phyloP scores from a whole-genome alignment of 768 basidiomycete genomes.

The Leccinum barrowsii region DNA sequence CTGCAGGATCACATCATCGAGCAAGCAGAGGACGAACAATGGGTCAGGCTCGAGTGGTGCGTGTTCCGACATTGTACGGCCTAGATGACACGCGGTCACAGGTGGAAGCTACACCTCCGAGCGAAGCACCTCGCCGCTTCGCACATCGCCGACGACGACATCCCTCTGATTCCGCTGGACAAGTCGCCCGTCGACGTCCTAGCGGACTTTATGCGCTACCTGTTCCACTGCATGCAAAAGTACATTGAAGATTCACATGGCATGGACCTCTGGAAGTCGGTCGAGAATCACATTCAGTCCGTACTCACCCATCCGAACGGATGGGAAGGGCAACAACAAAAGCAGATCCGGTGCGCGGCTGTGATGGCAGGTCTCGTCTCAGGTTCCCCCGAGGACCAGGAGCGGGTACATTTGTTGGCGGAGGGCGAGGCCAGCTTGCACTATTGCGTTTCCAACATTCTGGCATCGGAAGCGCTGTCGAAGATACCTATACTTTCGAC shows the following conservation, averaged over 20 bases:
- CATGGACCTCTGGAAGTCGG: slow-evolving; percentile 40
- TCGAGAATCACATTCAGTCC: slow-evolving; percentile 43
- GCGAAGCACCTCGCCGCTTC: slow-evolving; percentile 36
- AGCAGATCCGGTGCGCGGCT: slow-evolving; percentile 52
- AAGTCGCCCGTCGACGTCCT: slow-evolving; percentile 43
- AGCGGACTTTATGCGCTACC: slow-evolving; percentile 45
- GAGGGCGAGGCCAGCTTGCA: slow-evolving; percentile 64
- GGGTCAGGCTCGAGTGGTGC: slow-evolving; percentile 46
- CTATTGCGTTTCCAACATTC: slow-evolving; percentile 48
- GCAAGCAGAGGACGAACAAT: slow-evolving; percentile 41
- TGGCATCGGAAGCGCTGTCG: slow-evolving; percentile 33
- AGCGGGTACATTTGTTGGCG: slow-evolving; percentile 53
- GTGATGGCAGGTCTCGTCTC: slow-evolving; percentile 48
- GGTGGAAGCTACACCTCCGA: slow-evolving; percentile 39
- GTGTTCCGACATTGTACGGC: neutral
- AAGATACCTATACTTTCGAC: slow-evolving; percentile 14
- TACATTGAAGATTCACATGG: slow-evolving; percentile 53
- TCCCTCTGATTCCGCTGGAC: slow-evolving; percentile 42
- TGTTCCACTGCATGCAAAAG: slow-evolving; percentile 39
- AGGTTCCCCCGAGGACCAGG: slow-evolving; percentile 34
- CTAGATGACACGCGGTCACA: slow-evolving; percentile 10
- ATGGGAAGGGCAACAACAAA: slow-evolving; percentile 61
- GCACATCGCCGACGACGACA: slow-evolving; percentile 31
- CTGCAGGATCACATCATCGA: slow-evolving; percentile 37
- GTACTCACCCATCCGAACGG: slow-evolving; percentile 63